Percentiles rank a stretch among this genome's conserved stretches.
phyloP scores from a whole-genome alignment of 257 asterid genomes.

The Solanum clarkiae region DNA sequence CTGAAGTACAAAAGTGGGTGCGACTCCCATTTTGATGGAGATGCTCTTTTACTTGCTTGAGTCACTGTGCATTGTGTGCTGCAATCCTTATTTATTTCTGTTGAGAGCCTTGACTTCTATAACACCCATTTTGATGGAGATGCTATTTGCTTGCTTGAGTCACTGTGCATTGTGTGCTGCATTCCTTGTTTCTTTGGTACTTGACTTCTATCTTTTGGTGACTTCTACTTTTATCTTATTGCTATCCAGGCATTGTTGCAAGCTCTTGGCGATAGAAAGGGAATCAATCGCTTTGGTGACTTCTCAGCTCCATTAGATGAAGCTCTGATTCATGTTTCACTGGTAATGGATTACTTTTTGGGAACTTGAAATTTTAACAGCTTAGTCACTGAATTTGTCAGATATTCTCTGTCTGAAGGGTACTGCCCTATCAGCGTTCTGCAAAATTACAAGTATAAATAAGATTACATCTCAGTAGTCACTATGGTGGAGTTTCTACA shows the following conservation, averaged over 20 bases:
- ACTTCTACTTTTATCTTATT: background rate
- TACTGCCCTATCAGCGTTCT: background rate
- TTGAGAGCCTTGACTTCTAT: background rate
- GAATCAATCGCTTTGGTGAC: constrained; percentile 88
- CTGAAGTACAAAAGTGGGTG: background rate
- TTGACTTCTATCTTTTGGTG: background rate
- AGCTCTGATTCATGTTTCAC: constrained; percentile 82
- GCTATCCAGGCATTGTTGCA: constrained; percentile 64
- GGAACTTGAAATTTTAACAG: background rate
- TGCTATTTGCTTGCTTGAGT: background rate
- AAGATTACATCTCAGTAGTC: background rate
- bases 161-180: background rate
- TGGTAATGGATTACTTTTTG: constrained; percentile 30
- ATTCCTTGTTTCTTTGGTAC: background rate
- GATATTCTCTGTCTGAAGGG: background rate
- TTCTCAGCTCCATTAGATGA: constrained; percentile 98
- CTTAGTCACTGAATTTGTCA: background rate
- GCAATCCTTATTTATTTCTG: background rate
- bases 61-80: background rate
- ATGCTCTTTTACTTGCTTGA: background rate
- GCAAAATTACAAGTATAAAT: background rate
- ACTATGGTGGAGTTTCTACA: background rate
- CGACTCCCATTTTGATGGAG: background rate
- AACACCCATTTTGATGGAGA: background rate
- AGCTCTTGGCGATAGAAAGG: constrained; percentile 94